Conservation (phyloP, 805 yeast species). For the Ogataea haglerorum region DNA sequence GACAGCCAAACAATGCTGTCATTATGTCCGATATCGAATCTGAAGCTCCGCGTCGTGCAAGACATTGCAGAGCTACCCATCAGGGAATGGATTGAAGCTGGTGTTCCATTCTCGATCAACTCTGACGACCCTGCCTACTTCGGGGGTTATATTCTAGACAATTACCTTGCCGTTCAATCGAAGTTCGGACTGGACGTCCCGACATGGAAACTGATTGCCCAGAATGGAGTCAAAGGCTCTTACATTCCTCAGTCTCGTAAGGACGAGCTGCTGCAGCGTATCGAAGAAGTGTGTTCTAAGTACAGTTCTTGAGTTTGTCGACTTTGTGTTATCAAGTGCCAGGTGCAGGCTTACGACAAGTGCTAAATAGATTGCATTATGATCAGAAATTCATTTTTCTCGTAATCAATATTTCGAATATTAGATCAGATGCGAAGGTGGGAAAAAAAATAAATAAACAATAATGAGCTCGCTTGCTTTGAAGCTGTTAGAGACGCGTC, state of each 20-base stretch:
- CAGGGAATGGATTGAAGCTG: constrained; percentile 51
- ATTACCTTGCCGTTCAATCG: constrained; percentile 63
- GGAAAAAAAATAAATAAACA: constrained; percentile 1
- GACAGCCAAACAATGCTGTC: constrained; percentile 55
- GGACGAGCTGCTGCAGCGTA: constrained; percentile 39
- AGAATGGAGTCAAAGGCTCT: constrained; percentile 66
- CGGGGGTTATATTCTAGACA: constrained; percentile 80
- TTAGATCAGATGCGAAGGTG: no score
- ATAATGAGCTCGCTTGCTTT: constrained; percentile 17
- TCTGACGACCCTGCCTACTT: constrained; percentile 82
- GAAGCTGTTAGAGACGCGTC: constrained; percentile 8
- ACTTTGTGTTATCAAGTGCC: no score
- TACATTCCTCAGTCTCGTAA: constrained; percentile 64
- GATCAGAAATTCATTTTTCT: no score
- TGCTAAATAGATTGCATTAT: no score
- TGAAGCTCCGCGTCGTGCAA: constrained; percentile 68
- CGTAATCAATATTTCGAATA: no score
- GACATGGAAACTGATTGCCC: constrained; percentile 63
- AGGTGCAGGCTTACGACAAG: no score
- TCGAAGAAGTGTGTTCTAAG: constrained; percentile 39
- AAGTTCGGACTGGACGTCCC: constrained; percentile 58
- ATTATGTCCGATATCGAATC: constrained; percentile 76
- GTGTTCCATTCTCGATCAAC: constrained; percentile 71
- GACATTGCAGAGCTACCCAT: constrained; percentile 68
- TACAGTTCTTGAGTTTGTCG: constrained; percentile 10